Base-by-base conservation (phyloP, 2,329 filamentous ascomycete species). In the Penicillium frequentans region DNA sequence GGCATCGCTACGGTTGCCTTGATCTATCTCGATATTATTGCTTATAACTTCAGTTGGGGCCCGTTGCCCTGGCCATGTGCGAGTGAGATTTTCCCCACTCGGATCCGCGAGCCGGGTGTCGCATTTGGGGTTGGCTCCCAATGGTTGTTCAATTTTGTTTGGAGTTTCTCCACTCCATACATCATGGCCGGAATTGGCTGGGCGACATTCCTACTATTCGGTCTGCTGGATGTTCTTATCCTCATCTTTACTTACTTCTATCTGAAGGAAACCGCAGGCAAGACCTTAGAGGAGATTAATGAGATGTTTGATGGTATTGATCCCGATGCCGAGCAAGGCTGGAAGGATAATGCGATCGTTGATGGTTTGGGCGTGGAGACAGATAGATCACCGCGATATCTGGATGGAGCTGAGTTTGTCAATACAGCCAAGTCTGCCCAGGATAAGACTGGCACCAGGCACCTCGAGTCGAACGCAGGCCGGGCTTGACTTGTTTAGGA, bases 281-380 rank as follows among this genome's bases (percentile, higher is more conserved):
- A 81, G 37, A 82, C 81, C 0, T 81, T 82, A 51, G 81, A 79
- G 37, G 84, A 86, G 69, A 75, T 86, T 2, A 83, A 86, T 51
- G 69, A 81, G 11, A 68, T 86, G 57, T 86, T 86, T 63, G 79
- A 83, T 61, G 58, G 62, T 3, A n/a, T 57, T 42, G 52, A 56
- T 24, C 27, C 56, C 1, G 58, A 66, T 53, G 39, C 51, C 2
- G 61, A 63, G 27, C 54, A 50, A 54, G 55, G 47, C 9, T 60
- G 57, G 58, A 62, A 62, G 44, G 49, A 21, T n/a, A 37, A 33
- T 37, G 9, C 26, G 1, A 13, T 53, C 1, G 21, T 47, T 26
- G 31, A 45, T 6, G 31, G 31, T 5, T 21, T 42, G 7, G 29
- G 48, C 42, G 31, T 19, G 37, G 43, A 53, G 27, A 14, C 47